Evolutionary conservation across 129 eudicot species (phyloP).

Genomic region (Centrapalus pauciflorus): DNA sequence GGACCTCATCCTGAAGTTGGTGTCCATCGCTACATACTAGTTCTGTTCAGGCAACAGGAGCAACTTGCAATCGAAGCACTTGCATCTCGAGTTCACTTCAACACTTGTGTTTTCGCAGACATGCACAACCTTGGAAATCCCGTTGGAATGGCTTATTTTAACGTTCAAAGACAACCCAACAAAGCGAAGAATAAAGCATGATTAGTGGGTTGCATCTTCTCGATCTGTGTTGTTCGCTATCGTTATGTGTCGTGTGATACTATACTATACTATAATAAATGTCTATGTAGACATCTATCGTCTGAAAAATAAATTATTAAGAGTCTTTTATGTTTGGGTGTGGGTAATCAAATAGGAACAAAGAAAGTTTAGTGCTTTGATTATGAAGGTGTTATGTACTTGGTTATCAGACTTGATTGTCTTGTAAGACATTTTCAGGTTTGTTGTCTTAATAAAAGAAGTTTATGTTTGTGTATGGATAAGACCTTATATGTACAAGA

Average conservation of each 20-base stretch:
- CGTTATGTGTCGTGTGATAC: not conserved
- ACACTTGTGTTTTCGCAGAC: not conserved
- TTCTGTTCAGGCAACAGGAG: constrained; percentile 6
- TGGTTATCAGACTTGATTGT: no score
- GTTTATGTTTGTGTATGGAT: no score
- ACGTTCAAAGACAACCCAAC: constrained; percentile 14
- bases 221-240: not conserved
- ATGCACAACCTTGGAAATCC: constrained; percentile 15
- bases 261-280: no score
- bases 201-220: not conserved
- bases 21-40: constrained; percentile 10
- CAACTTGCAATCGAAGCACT: not conserved
- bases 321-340: no score
- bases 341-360: no score
- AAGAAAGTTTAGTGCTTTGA: no score
- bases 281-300: not conserved
- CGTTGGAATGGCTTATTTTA: constrained; percentile 7
- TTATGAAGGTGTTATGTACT: no score
- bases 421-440: no score
- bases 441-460: no score
- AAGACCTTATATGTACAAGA: no score
- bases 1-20: constrained; percentile 13
- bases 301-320: not conserved
- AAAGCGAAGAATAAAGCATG: not conserved
- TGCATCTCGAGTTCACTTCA: constrained; percentile 3